Conservation (phyloP, 177 flowering plant species). For the Telopea speciosissima region DNA sequence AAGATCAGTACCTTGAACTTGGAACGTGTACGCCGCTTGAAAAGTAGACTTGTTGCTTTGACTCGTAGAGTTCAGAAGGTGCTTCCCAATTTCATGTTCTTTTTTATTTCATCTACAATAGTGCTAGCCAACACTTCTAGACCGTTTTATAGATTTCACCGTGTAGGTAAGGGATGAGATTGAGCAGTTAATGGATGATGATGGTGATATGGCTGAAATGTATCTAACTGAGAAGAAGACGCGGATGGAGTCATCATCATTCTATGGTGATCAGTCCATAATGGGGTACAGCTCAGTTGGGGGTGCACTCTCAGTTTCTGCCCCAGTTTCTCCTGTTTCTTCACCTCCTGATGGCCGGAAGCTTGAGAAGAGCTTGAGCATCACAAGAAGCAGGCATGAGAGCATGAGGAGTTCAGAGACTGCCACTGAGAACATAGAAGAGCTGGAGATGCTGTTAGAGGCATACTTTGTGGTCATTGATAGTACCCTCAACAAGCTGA, state of each 20-base stretch:
- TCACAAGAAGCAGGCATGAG: background rate
- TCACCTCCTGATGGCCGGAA: constrained; percentile 2
- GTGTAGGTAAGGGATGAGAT: constrained; percentile 21
- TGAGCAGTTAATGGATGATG: constrained; percentile 23
- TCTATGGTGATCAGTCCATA: constrained; percentile 5
- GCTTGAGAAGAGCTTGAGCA: background rate
- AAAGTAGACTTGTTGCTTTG: constrained; percentile 8
- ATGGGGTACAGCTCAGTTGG: background rate
- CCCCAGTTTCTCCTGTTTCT: background rate
- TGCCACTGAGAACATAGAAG: constrained; percentile 1
- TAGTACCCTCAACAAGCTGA: background rate
- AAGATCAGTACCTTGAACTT: constrained; percentile 7
- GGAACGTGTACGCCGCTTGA: constrained; percentile 9
- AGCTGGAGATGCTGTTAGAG: background rate
- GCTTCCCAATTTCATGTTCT: background rate
- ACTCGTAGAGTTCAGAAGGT: constrained; percentile 9
- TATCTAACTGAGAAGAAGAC: constrained; percentile 18
- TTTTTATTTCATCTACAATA: background rate
- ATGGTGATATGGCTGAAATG: constrained; percentile 26
- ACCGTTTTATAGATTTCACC: background rate
- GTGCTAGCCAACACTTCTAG: background rate
- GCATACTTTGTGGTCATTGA: background rate
- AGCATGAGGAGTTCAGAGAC: constrained; percentile 1
- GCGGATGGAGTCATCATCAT: constrained; percentile 1
- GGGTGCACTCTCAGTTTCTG: background rate